Evolutionary conservation across 2,329 filamentous ascomycete species (phyloP).

Genomic region (Phyllosticta capitalensis): DNA sequence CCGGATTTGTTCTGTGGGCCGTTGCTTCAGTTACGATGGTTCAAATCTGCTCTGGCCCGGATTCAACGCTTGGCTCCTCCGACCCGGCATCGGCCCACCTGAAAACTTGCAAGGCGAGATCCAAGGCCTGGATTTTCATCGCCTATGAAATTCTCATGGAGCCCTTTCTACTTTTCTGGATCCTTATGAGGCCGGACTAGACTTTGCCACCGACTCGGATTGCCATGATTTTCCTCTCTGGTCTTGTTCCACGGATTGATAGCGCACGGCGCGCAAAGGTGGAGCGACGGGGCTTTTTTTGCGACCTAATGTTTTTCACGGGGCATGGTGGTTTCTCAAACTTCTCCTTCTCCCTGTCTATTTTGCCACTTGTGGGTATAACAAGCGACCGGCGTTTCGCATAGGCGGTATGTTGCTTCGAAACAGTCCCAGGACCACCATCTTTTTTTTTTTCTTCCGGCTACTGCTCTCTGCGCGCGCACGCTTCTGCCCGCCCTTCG

Average conservation of each 20-base stretch:
- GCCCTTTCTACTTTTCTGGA: not conserved
- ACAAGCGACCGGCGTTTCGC: constrained; percentile 10
- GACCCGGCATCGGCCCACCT: not conserved
- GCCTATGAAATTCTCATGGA: not conserved
- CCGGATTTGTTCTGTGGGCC: not conserved
- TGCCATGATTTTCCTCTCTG: constrained; percentile 4
- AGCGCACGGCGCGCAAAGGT: constrained; percentile 5
- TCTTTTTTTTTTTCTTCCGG: constrained; percentile 9
- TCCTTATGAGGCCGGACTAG: constrained; percentile 9
- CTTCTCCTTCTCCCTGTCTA: constrained; percentile 1
- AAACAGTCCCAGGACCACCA: no score
- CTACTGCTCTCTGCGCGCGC: constrained; percentile 8
- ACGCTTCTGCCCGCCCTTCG: constrained; percentile 2
- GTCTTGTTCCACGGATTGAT: constrained; percentile 3
- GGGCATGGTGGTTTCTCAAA: constrained; percentile 4
- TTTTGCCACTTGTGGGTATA: constrained; percentile 1
- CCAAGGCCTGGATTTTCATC: not conserved
- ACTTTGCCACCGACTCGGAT: constrained; percentile 6
- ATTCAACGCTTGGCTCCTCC: not conserved
- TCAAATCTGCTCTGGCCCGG: not conserved
- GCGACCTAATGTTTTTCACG: constrained; percentile 9
- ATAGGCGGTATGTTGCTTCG: not conserved
- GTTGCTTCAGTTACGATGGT: not conserved
- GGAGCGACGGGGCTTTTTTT: constrained; percentile 7
- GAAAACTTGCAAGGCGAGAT: not conserved